Percentiles rank a stretch among this genome's conserved stretches.
phyloP scores from a whole-genome alignment of 2,329 filamentous ascomycete species.

The Rhytidhysteron rufulum region DNA sequence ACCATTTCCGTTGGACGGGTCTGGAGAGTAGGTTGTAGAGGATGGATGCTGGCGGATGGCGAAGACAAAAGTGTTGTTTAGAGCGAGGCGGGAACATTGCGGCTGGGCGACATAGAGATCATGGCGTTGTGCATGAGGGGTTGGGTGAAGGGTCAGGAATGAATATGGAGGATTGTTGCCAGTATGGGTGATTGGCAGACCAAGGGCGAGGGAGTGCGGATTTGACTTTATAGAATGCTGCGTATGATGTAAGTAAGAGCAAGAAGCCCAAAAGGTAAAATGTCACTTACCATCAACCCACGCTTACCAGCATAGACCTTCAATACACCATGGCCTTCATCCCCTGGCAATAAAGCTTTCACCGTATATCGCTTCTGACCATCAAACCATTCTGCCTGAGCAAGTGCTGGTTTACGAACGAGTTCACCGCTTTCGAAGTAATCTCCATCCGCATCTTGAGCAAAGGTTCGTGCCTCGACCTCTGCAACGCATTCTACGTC shows the following conservation, averaged over 20 bases:
- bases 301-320: constrained; percentile 93
- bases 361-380: constrained; percentile 88
- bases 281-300: constrained; percentile 68
- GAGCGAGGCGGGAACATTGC: constrained; percentile 79
- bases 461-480: constrained; percentile 78
- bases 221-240: constrained; percentile 91
- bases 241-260: constrained; percentile 13
- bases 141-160: constrained; percentile 89
- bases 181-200: constrained; percentile 83
- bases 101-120: constrained; percentile 97
- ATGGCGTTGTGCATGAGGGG: constrained; percentile 93
- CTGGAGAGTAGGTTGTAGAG: constrained; percentile 39
- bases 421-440: constrained; percentile 88
- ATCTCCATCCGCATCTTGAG: constrained; percentile 83
- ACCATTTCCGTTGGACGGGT: constrained; percentile 34
- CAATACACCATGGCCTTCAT: constrained; percentile 82
- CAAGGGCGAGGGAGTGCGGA: constrained; percentile 83
- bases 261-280: not conserved
- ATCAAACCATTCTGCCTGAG: constrained; percentile 86
- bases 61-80: constrained; percentile 98
- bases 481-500: constrained; percentile 92
- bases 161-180: constrained; percentile 94
- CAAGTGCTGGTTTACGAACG: constrained; percentile 78
- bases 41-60: constrained; percentile 89
- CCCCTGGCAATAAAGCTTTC: constrained; percentile 86